Conservation (phyloP, 139 green algal species). For the Chlorella sorokiniana region DNA sequence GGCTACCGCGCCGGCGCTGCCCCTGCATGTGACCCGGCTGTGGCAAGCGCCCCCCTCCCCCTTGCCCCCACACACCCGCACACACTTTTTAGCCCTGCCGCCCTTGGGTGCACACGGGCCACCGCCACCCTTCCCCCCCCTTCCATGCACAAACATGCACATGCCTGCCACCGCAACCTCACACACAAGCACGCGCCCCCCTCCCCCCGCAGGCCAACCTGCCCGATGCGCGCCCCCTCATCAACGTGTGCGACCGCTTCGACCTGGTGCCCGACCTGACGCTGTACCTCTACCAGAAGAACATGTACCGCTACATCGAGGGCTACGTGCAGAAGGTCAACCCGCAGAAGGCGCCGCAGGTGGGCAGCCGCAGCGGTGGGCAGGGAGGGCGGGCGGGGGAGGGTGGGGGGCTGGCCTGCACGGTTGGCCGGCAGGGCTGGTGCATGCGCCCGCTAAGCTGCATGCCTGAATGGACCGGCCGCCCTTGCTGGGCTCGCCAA, state of each 20-base stretch:
- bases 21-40: neutral
- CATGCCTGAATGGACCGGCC: neutral
- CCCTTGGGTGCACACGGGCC: too few species aligned
- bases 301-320: constrained; percentile 97
- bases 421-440: too few species aligned
- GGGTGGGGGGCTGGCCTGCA: neutral
- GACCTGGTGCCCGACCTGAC: constrained; percentile 97
- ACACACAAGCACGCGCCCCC: neutral
- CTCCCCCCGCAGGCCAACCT: constrained; percentile 77
- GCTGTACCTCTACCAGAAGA: constrained; percentile 90
- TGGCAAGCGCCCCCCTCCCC: too few species aligned
- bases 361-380: neutral
- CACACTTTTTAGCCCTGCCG: neutral
- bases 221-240: constrained; percentile 94
- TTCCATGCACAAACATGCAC: too few species aligned
- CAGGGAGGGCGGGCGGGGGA: neutral
- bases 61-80: neutral
- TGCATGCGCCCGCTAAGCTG: too few species aligned
- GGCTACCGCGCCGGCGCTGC: neutral
- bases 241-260: constrained; percentile 99
- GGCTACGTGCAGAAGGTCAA: constrained; percentile 98
- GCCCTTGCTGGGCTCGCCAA: too few species aligned
- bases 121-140: too few species aligned
- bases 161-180: neutral
- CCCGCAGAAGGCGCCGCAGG: constrained; percentile 51